Evolutionary conservation across 148 eudicot species (phyloP), one percentile per base, ranked within the genome.

Genomic region (Amaranthus hypochondriacus): DNA sequence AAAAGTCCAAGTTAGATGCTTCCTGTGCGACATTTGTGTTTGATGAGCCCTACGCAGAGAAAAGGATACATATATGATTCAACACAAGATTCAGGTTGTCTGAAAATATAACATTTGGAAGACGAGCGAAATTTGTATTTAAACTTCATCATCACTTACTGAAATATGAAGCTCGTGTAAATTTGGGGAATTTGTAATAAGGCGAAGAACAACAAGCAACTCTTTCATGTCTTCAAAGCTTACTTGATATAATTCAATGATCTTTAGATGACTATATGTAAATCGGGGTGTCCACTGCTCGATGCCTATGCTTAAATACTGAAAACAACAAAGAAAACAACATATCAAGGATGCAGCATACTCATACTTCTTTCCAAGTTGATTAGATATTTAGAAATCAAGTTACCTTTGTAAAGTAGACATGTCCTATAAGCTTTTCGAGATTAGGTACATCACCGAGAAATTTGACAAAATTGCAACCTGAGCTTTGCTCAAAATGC

Each of bases 211-310:
- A 64, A 89, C 97, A 73, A 83, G 62, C 61, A 90, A 86, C 82
- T 95, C 99, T 77, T 92, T 89, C 84, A 84, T 78, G 82, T 95
- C 97, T 75, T 95, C 99, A 71, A 92, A 92, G 71, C 91, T 90
- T 68, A 92, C 92, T 90, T 92, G 94, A 80, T 85, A 83, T 57
- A 95, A 62, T 77, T 95, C 91, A 73, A 95, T 83, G 54, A 81
- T 65, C 80, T 89, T 92, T 68, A 95, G 81, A 67, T 75, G 77
- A 61, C 47, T 67, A 79, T 85, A 95, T 13, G 82, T 83, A 51
- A 83, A 21, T 11, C 78, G 78, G 9, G 75, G 84, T 70, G 75
- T 77, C 82, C 86, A 86, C 9, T 76, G 86, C 61, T 85, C 86
- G 70, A 83, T 88, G 63, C 97, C 98, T 75, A 91, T 83, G 77